phyloP scores from a whole-genome alignment of 2,329 filamentous ascomycete species.

The Hymenoscyphus albidus region DNA sequence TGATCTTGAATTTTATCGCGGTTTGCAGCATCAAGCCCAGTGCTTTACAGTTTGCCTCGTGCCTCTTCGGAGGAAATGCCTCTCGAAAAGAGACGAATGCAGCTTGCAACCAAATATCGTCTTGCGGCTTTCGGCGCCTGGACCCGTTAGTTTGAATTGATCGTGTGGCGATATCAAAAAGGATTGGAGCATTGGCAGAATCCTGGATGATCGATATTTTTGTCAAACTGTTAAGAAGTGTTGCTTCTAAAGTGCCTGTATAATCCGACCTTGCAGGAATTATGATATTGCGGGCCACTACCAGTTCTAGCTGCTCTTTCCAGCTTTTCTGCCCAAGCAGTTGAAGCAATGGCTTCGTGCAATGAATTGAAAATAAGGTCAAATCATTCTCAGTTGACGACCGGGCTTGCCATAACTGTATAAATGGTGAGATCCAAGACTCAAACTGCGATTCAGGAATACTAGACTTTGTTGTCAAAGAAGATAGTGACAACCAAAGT shows the following conservation, averaged over 20 bases:
- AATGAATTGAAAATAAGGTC: conserved; percentile 33
- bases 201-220: conserved; percentile 27
- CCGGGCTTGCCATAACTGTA: conserved; percentile 32
- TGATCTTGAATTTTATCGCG: conserved; percentile 36
- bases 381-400: conserved; percentile 22
- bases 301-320: conserved; percentile 30
- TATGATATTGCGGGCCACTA: conserved; percentile 36
- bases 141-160: conserved; percentile 42
- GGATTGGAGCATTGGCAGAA: conserved; percentile 39
- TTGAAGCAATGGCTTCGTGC: conserved; percentile 29
- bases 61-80: conserved; percentile 24
- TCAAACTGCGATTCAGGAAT: neutral
- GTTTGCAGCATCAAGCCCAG: conserved; percentile 35
- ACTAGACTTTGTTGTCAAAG: neutral
- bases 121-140: conserved; percentile 42
- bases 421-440: conserved; percentile 30
- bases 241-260: conserved; percentile 16
- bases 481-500: conserved; percentile 32
- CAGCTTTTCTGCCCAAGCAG: conserved; percentile 28
- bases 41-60: conserved; percentile 26
- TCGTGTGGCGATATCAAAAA: conserved; percentile 45
- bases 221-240: conserved; percentile 27
- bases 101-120: conserved; percentile 47
- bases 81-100: conserved; percentile 39
- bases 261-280: conserved; percentile 32